Conservation (phyloP, 495 filamentous ascomycete species). For the Glonium stellatum region DNA sequence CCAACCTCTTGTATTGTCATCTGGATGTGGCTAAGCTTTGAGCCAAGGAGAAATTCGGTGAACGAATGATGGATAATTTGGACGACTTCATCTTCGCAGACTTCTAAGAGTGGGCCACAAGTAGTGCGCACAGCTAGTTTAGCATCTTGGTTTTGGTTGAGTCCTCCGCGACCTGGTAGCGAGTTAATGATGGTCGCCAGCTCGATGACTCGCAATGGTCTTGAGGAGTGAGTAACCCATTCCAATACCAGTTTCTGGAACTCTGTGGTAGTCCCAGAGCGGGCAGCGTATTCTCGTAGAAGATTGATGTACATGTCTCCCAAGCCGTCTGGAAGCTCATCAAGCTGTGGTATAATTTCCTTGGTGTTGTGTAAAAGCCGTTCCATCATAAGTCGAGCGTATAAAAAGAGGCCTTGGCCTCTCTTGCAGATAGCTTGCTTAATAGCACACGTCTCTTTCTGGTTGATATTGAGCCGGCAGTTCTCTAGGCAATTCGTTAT, state of each 20-base stretch:
- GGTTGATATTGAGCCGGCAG: conserved; percentile 10
- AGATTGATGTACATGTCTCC: conserved; percentile 44
- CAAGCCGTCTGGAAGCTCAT: conserved; percentile 36
- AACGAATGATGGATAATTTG: conserved; percentile 50
- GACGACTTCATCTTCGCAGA: conserved; percentile 45
- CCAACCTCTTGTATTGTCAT: not conserved
- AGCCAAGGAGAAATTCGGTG: conserved; percentile 44
- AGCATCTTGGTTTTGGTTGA: conserved; percentile 20
- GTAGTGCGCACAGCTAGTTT: conserved; percentile 32
- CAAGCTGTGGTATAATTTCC: conserved; percentile 23
- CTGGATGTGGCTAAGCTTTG: not conserved
- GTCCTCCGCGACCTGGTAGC: conserved; percentile 4
- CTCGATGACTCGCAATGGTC: conserved; percentile 47
- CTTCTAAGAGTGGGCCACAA: conserved; percentile 47
- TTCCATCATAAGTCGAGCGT: not conserved
- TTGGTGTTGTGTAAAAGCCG: conserved; percentile 33
- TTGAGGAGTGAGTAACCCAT: conserved; percentile 44
- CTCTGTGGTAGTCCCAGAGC: conserved; percentile 34
- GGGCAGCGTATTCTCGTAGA: conserved; percentile 38
- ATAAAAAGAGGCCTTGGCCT: not conserved
- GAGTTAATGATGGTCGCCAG: conserved; percentile 36
- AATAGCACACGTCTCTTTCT: conserved; percentile 11
- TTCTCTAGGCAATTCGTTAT: conserved; percentile 32
- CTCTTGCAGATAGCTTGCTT: conserved; percentile 6
- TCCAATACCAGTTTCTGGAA: conserved; percentile 43